Conservation (phyloP, 495 filamentous ascomycete species). For the Filosporella fistucella region DNA sequence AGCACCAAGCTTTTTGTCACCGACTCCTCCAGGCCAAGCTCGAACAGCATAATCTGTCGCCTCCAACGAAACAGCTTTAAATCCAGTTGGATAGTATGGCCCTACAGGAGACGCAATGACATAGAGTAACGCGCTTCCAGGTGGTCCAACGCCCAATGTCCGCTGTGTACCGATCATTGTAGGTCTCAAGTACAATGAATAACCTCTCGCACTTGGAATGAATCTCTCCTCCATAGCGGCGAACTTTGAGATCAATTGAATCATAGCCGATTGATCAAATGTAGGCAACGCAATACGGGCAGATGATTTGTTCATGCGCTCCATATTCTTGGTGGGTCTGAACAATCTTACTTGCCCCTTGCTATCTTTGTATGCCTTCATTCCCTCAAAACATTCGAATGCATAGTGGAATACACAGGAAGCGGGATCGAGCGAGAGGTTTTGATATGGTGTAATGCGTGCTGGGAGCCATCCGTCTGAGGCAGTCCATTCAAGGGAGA, state of each 20-base stretch:
- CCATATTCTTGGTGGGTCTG: slow-evolving; percentile 96
- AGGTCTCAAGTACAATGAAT: slow-evolving; percentile 90
- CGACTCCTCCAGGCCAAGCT: slow-evolving; percentile 95
- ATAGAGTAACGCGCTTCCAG: slow-evolving; percentile 85
- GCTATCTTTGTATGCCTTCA: slow-evolving; percentile 93
- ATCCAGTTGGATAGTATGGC: slow-evolving; percentile 95
- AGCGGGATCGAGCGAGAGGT: slow-evolving; percentile 91
- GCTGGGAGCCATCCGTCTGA: slow-evolving; percentile 74
- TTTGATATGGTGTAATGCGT: slow-evolving; percentile 87
- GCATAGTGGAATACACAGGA: slow-evolving; percentile 98
- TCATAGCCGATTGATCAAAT: slow-evolving; percentile 66
- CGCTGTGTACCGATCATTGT: slow-evolving; percentile 96
- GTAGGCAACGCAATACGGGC: slow-evolving; percentile 87
- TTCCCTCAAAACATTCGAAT: slow-evolving; percentile 95
- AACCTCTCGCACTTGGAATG: slow-evolving; percentile 79
- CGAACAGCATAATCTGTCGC: slow-evolving; percentile 93
- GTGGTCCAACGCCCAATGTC: slow-evolving; percentile 86
- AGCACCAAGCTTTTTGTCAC: slow-evolving; percentile 94
- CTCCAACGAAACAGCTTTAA: slow-evolving; percentile 92
- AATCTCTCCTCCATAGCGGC: slow-evolving; percentile 78
- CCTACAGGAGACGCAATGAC: slow-evolving; percentile 96
- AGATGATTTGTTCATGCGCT: slow-evolving; percentile 81
- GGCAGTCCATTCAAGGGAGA: slow-evolving; percentile 90
- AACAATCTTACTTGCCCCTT: slow-evolving; percentile 76
- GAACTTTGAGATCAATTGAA: slow-evolving; percentile 74